phyloP scores from a whole-genome alignment of 192 early-diverging fungal genomes.

The Lobosporangium transversale region DNA sequence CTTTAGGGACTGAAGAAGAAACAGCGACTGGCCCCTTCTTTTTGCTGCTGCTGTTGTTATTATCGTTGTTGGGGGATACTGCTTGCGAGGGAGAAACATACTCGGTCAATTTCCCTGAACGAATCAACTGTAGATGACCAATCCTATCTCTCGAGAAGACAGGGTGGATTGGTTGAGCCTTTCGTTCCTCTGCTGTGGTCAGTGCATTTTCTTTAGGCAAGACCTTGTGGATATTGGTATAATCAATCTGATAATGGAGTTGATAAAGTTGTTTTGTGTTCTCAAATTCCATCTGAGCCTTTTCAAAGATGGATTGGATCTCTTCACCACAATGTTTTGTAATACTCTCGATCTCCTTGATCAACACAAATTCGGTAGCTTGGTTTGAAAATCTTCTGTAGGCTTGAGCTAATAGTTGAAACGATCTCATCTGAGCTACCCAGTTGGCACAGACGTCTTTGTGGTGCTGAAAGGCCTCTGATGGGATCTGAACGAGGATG shows the following conservation, averaged over 20 bases:
- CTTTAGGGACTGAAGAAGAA: slow-evolving; percentile 3
- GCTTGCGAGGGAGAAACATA: slow-evolving; percentile 3
- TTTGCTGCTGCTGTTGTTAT: no score
- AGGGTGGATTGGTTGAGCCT: neutral
- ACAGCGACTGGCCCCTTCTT: slow-evolving; percentile 1
- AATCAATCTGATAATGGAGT: slow-evolving; percentile 31
- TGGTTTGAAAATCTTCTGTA: slow-evolving; percentile 10
- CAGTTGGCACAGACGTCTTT: slow-evolving; percentile 25
- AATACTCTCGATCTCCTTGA: slow-evolving; percentile 5
- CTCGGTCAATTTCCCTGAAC: slow-evolving; percentile 13
- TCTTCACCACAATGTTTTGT: slow-evolving; percentile 2
- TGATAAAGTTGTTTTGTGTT: slow-evolving; percentile 5
- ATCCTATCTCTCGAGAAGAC: slow-evolving; percentile 11
- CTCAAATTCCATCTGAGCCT: slow-evolving; percentile 1
- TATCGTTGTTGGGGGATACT: neutral
- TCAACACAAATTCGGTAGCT: slow-evolving; percentile 8
- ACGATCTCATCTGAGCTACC: slow-evolving; percentile 21
- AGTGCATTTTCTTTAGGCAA: slow-evolving; percentile 34
- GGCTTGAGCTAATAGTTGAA: slow-evolving; percentile 22
- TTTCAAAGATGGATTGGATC: neutral
- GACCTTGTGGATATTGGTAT: slow-evolving; percentile 10
- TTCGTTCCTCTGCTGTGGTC: slow-evolving; percentile 35
- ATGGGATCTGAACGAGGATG: neutral
- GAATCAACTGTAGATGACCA: slow-evolving; percentile 4
- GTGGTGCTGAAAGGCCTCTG: slow-evolving; percentile 10